These are phyloP conservation scores for Aspergillus fijiensis DNA, from an alignment of 2,329 filamentous ascomycete genomes.

Conservation along the genomic window DNA sequence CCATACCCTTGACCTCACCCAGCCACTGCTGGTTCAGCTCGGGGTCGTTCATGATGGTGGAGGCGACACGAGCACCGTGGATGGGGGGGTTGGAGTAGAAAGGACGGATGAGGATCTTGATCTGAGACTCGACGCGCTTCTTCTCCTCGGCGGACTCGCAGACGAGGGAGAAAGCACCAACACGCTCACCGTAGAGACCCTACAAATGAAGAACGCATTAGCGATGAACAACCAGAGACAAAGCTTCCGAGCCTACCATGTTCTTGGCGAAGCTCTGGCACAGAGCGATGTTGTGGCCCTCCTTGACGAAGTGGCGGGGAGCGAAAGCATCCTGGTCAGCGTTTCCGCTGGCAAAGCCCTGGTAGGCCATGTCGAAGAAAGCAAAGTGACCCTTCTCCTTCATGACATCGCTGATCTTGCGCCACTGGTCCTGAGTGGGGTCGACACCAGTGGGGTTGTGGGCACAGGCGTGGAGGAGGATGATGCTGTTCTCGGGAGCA, in stretches of 20 bases:
- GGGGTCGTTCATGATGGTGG: slow-evolving; percentile 84
- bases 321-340: slow-evolving; percentile 92
- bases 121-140: slow-evolving; percentile 92
- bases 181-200: slow-evolving; percentile 98
- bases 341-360: slow-evolving; percentile 92
- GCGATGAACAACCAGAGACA: background rate
- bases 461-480: slow-evolving; percentile 94
- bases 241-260: slow-evolving; percentile 63
- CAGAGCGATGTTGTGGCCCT: slow-evolving; percentile 85
- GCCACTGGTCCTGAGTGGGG: slow-evolving; percentile 89
- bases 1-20: slow-evolving; percentile 96
- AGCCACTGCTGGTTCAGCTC: slow-evolving; percentile 91
- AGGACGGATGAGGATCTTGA: slow-evolving; percentile 97
- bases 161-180: slow-evolving; percentile 93
- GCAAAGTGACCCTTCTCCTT: slow-evolving; percentile 85
- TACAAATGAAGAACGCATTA: slow-evolving; percentile 31
- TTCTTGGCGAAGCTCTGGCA: slow-evolving; percentile 98
- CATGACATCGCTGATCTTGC: slow-evolving; percentile 80
- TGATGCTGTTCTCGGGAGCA: slow-evolving; percentile 80
- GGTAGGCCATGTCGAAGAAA: slow-evolving; percentile 99
- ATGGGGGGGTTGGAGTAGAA: slow-evolving; percentile 98
- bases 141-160: slow-evolving; percentile 83
- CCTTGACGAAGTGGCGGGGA: slow-evolving; percentile 85
- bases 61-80: slow-evolving; percentile 91
- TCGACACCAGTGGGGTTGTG: slow-evolving; percentile 98